A percentile compares a stretch with the other conserved stretches of the same genome.
phyloP scores from a whole-genome alignment of 441 rosid species.

The Aleurites moluccanus region DNA sequence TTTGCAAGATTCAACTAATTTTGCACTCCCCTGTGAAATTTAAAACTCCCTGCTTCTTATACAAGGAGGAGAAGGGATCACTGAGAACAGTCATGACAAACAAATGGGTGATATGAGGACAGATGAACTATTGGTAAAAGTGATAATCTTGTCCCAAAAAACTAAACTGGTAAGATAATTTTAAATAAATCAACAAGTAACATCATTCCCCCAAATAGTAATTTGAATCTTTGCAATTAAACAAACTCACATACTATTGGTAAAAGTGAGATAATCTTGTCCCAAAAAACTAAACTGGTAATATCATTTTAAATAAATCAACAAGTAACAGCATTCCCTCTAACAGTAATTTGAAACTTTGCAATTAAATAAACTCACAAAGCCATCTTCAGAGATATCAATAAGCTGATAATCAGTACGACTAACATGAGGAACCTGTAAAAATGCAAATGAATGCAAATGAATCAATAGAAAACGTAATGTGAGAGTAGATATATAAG shows the following conservation, averaged over 20 bases:
- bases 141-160: not conserved
- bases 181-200: not conserved
- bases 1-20: not conserved
- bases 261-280: not conserved
- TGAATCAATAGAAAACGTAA: not conserved
- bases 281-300: not conserved
- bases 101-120: not conserved
- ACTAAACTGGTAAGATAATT: not conserved
- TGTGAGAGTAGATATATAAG: not conserved
- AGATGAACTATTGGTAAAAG: not conserved
- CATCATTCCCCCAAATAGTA: not conserved
- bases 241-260: slow-evolving; percentile 39
- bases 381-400: slow-evolving; percentile 95
- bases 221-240: not conserved
- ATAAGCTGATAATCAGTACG: slow-evolving; percentile 88
- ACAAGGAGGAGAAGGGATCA: slow-evolving; percentile 1
- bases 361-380: slow-evolving; percentile 44
- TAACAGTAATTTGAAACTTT: not conserved
- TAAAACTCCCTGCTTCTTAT: not conserved
- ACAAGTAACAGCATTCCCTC: not conserved
- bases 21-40: not conserved
- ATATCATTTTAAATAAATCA: not conserved
- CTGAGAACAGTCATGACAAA: not conserved
- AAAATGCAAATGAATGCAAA: not conserved
- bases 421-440: slow-evolving; percentile 88